These are phyloP conservation scores for Pichia sp. DNA, from an alignment of 1,139 yeast species.

Conservation along the genomic window DNA sequence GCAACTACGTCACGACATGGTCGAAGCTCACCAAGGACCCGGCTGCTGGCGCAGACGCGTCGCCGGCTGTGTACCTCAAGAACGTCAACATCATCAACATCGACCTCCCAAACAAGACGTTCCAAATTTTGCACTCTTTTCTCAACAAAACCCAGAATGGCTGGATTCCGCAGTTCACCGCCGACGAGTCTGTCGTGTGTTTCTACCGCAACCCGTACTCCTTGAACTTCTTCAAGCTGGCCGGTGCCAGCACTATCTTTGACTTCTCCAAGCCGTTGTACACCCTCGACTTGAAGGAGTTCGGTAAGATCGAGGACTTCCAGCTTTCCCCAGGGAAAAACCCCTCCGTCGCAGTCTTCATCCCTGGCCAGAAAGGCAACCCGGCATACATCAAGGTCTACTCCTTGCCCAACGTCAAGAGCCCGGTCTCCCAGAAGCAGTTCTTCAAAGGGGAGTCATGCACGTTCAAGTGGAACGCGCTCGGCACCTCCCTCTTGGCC, in stretches of 20 bases:
- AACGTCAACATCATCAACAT: conserved; percentile 68
- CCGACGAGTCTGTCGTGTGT: conserved; percentile 66
- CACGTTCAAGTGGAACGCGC: conserved; percentile 84
- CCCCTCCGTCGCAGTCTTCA: conserved; percentile 87
- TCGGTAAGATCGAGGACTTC: conserved; percentile 56
- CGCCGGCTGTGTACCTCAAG: conserved; percentile 63
- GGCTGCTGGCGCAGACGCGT: background rate
- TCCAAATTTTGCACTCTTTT: conserved; percentile 53
- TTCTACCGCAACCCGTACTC: conserved; percentile 57
- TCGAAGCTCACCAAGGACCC: conserved; percentile 64
- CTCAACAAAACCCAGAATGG: conserved; percentile 80
- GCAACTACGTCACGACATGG: conserved; percentile 86
- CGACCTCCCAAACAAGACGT: conserved; percentile 30
- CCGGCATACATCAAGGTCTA: conserved; percentile 88
- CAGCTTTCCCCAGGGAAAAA: conserved; percentile 83
- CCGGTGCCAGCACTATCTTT: conserved; percentile 33
- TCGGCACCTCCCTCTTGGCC: conserved; percentile 92
- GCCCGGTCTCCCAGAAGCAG: conserved; percentile 80
- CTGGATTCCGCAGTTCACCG: conserved; percentile 87
- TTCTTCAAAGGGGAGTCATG: conserved; percentile 96
- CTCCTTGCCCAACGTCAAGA: conserved; percentile 67
- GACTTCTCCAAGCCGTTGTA: conserved; percentile 47
- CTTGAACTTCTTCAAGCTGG: conserved; percentile 65
- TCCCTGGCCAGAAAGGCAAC: conserved; percentile 77
- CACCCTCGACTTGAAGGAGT: conserved; percentile 45